Evolutionary conservation across 495 filamentous ascomycete species (phyloP).

Genomic region (Apiosordaria backusii): DNA sequence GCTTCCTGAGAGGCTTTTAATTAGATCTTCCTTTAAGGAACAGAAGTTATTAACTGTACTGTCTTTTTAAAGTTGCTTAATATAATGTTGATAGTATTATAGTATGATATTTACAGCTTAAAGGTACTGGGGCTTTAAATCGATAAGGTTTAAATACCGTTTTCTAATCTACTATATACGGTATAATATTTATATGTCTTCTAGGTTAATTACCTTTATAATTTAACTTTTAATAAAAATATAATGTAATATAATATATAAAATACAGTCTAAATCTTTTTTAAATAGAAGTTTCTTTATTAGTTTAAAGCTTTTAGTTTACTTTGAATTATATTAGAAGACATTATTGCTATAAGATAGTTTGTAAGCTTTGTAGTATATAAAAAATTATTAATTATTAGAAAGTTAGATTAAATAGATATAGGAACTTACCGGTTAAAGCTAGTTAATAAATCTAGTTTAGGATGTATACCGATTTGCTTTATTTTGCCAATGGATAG

Average conservation of each 20-base stretch:
- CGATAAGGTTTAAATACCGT: slow-evolving; percentile 16
- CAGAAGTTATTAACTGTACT: not conserved
- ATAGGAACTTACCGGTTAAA: slow-evolving; percentile 8
- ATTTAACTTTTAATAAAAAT: slow-evolving; percentile 8
- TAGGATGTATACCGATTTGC: slow-evolving; percentile 30
- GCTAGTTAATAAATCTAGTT: slow-evolving; percentile 11
- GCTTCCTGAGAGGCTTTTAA: slow-evolving; percentile 13
- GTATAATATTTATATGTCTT: slow-evolving; percentile 37
- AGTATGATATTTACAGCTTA: slow-evolving; percentile 23
- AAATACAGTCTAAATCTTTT: slow-evolving; percentile 4
- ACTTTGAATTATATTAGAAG: slow-evolving; percentile 28
- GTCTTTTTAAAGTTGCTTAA: slow-evolving; percentile 32
- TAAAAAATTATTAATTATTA: not conserved
- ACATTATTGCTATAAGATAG: slow-evolving; percentile 21
- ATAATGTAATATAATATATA: not conserved
- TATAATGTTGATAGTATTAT: slow-evolving; percentile 17
- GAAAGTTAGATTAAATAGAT: slow-evolving; percentile 6
- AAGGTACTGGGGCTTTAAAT: slow-evolving; percentile 10
- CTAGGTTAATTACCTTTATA: slow-evolving; percentile 38
- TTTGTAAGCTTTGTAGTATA: slow-evolving; percentile 23
- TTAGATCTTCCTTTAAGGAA: not conserved
- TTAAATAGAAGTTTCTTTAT: slow-evolving; percentile 10
- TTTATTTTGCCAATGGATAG: slow-evolving; percentile 19
- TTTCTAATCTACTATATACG: slow-evolving; percentile 30
- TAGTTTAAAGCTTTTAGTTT: slow-evolving; percentile 35